phyloP scores from a whole-genome alignment of 331 rosid genomes.

The Spiraea crenata region DNA sequence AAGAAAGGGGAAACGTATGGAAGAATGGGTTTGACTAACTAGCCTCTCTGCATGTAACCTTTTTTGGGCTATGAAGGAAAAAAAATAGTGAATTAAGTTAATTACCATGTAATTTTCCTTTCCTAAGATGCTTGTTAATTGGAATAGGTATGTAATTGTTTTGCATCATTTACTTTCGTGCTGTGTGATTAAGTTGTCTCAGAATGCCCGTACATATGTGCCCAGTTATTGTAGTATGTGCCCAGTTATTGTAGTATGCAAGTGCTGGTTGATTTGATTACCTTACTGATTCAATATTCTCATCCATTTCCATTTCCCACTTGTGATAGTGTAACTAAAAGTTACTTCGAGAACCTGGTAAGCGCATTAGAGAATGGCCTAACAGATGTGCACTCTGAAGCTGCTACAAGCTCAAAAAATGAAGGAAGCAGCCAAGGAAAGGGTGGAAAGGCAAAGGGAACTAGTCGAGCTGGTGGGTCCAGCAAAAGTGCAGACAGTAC shows the following conservation, averaged over 20 bases:
- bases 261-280: background rate
- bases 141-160: background rate
- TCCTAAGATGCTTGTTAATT: background rate
- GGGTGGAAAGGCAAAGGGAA: slow-evolving; percentile 36
- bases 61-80: background rate
- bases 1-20: background rate
- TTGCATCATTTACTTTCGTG: background rate
- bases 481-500: slow-evolving; percentile 24
- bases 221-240: background rate
- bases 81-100: background rate
- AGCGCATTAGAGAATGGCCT: slow-evolving; percentile 51
- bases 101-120: background rate
- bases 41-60: background rate
- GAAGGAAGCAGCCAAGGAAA: slow-evolving; percentile 28
- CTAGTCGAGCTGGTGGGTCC: slow-evolving; percentile 29
- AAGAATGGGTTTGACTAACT: background rate
- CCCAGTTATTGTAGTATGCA: background rate
- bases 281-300: background rate
- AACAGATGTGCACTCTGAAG: slow-evolving; percentile 40
- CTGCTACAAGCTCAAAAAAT: slow-evolving; percentile 36
- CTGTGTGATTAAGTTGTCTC: background rate
- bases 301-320: slow-evolving; percentile 1
- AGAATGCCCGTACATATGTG: background rate
- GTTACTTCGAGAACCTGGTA: slow-evolving; percentile 50
- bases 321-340: slow-evolving; percentile 43